Percentiles rank a stretch among this genome's conserved stretches.
Conservation (phyloP, 2,329 filamentous ascomycete genomes). For the Colletotrichum truncatum region DNA sequence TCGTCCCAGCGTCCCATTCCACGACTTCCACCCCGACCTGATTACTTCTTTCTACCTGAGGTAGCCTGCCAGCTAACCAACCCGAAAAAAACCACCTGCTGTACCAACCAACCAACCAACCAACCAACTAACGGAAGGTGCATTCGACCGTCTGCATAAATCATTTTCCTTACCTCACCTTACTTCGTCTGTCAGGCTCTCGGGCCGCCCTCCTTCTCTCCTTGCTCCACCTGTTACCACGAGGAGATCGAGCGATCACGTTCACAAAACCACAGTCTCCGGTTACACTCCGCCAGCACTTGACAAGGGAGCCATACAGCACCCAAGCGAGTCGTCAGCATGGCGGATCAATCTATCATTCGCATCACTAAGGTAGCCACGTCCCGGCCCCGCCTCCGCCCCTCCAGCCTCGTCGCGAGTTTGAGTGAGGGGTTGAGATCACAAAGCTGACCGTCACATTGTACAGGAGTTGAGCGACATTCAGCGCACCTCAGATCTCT, state of each 20-base stretch:
- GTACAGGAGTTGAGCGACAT: conserved; percentile 85
- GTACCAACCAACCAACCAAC: too few relatives aligned
- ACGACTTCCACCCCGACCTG: background rate
- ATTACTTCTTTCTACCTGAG: conserved; percentile 10
- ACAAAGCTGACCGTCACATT: conserved; percentile 15
- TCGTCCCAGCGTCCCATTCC: background rate
- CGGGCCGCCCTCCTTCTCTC: conserved; percentile 3
- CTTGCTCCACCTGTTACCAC: background rate
- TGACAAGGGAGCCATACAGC: background rate
- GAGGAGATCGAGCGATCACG: background rate
- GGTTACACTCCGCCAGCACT: background rate
- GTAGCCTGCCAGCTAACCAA: conserved; percentile 5
- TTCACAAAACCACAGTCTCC: background rate
- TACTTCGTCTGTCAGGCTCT: conserved; percentile 21
- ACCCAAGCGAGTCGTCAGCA: conserved; percentile 44
- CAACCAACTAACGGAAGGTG: conserved; percentile 9
- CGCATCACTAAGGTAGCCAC: conserved; percentile 80
- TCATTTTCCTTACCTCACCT: background rate
- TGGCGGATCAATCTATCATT: conserved; percentile 88
- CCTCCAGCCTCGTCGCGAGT: background rate
- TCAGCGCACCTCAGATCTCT: conserved; percentile 84
- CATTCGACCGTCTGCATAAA: conserved; percentile 7
- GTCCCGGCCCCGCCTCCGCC: conserved; percentile 29
- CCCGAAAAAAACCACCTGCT: background rate
- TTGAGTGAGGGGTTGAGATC: conserved; percentile 4